These are phyloP conservation scores for Cucumis cinereus DNA, from an alignment of 306 rosid genomes.

Conservation along the genomic window DNA sequence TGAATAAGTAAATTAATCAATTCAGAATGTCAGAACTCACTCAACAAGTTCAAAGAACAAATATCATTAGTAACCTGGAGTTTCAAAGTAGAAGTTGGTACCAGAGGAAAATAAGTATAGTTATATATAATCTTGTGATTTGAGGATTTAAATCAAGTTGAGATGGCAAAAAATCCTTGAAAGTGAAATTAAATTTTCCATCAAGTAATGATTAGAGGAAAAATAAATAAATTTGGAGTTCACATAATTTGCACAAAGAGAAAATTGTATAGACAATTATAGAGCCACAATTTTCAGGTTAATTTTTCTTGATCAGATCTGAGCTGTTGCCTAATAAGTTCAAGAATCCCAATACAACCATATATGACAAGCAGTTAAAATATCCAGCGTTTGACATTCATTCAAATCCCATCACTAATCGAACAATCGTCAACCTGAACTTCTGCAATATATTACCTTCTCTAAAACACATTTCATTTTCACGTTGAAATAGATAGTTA, in stretches of 20 bases:
- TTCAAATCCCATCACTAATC: neutral
- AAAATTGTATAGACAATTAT: neutral
- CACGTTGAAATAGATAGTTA: neutral
- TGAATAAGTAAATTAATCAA: neutral
- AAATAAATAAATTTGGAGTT: no score
- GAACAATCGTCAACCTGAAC: neutral
- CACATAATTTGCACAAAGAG: no score
- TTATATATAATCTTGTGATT: neutral
- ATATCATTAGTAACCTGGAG: neutral
- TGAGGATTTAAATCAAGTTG: neutral
- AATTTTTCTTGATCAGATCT: neutral
- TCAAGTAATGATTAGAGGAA: no score
- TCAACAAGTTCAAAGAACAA: neutral
- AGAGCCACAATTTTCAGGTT: neutral
- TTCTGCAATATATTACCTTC: neutral
- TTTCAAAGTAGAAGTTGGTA: neutral
- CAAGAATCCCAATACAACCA: neutral
- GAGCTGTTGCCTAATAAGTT: neutral
- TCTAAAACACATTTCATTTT: neutral
- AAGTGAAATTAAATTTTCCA: no score
- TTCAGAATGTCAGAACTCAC: neutral
- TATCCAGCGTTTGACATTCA: neutral
- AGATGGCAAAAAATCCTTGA: neutral
- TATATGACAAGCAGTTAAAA: neutral
- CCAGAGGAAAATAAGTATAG: neutral